A percentile compares a stretch with the other conserved stretches of the same genome.
Evolutionary conservation across 2,329 filamentous ascomycete species (phyloP).

Genomic region (Scedosporium boydii): DNA sequence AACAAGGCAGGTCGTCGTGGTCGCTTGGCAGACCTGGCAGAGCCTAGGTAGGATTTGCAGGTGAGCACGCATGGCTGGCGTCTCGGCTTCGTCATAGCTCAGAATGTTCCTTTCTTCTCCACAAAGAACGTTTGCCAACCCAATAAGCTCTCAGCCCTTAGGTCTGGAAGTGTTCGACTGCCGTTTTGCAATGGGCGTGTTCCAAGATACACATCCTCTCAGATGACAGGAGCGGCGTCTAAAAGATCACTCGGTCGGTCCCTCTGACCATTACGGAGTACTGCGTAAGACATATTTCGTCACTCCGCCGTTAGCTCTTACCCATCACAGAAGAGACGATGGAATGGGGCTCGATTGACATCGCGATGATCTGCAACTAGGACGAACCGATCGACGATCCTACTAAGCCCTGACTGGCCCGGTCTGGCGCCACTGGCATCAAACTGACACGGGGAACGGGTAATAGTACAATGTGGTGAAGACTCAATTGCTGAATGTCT

Average conservation of each 20-base stretch:
- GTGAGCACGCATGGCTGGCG: background rate
- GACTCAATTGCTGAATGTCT: background rate
- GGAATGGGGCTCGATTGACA: background rate
- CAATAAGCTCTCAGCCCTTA: background rate
- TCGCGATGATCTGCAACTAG: constrained; percentile 2
- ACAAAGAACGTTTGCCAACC: background rate
- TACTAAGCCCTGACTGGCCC: background rate
- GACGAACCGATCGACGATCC: constrained; percentile 3
- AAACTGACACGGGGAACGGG: background rate
- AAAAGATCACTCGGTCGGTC: background rate
- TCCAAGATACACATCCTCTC: background rate
- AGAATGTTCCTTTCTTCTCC: background rate
- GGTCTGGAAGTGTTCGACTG: background rate
- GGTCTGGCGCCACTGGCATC: background rate
- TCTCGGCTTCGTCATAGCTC: background rate
- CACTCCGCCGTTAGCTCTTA: background rate
- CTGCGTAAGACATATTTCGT: background rate
- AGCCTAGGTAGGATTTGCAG: background rate
- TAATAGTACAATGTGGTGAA: background rate
- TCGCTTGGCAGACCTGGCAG: background rate
- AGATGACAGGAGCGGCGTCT: no score
- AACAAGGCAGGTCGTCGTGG: background rate
- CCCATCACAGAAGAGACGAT: background rate
- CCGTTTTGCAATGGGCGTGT: background rate
- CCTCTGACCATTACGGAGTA: background rate